Percentiles rank a stretch among this genome's conserved stretches.
These are phyloP conservation scores for Moricandia moricandioides DNA, from an alignment of 345 rosid genomes.

Conservation along the genomic window DNA sequence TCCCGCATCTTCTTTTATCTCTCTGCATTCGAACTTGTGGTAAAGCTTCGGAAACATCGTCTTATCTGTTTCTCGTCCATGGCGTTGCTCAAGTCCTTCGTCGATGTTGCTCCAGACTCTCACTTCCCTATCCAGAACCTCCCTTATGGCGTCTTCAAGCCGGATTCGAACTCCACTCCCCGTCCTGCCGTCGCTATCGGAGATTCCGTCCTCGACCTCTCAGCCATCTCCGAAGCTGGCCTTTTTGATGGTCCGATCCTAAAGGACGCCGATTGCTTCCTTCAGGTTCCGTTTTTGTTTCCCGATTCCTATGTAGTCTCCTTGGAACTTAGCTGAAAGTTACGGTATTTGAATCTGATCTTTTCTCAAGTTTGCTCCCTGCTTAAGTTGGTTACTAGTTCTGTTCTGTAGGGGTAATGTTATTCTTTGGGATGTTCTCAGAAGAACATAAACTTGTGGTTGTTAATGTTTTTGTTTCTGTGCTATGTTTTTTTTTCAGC, in stretches of 20 bases:
- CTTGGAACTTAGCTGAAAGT: background rate
- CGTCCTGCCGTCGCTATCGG: conserved; percentile 89
- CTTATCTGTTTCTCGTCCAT: conserved; percentile 27
- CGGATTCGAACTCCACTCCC: conserved; percentile 43
- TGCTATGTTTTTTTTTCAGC: conserved; percentile 51
- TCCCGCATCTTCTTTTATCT: background rate
- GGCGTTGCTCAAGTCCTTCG: conserved; percentile 66
- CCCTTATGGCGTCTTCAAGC: conserved; percentile 85
- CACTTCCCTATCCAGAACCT: conserved; percentile 98
- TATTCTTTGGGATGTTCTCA: background rate
- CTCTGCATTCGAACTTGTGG: conserved; percentile 11
- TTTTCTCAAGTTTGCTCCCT: conserved; percentile 1
- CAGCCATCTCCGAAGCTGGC: conserved; percentile 67
- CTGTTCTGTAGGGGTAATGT: background rate
- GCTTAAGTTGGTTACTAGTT: conserved; percentile 6
- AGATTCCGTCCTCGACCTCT: conserved; percentile 73
- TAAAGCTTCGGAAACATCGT: conserved; percentile 22
- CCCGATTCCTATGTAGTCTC: background rate
- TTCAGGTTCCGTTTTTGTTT: conserved; percentile 50
- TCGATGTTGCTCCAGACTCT: conserved; percentile 57
- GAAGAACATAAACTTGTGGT: background rate
- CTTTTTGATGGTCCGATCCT: conserved; percentile 72
- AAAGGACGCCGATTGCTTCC: conserved; percentile 70
- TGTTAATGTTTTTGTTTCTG: conserved; percentile 2
- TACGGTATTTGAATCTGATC: conserved; percentile 11